Evolutionary conservation across 495 filamentous ascomycete genomes (phyloP).

Genomic region (Copromyces sp.): DNA sequence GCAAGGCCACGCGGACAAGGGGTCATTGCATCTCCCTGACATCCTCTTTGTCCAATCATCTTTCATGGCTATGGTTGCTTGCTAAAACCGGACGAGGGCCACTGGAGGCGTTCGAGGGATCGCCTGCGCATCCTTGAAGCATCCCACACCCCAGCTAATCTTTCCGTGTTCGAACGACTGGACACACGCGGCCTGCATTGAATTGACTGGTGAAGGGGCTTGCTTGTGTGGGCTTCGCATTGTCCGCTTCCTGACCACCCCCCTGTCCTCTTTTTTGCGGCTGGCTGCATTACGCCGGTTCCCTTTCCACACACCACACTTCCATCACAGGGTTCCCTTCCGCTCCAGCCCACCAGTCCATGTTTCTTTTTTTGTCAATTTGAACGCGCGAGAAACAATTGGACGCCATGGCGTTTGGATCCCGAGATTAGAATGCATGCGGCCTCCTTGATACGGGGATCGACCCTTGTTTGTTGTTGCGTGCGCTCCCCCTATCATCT

Average conservation of each 20-base stretch:
- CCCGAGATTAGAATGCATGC: not conserved
- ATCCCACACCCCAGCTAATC: not conserved
- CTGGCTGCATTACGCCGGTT: not conserved
- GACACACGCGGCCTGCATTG: not conserved
- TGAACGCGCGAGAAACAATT: not conserved
- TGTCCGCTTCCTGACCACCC: not conserved
- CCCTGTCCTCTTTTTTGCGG: not conserved
- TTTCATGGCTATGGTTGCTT: not conserved
- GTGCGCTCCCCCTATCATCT: not conserved
- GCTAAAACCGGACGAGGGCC: not conserved
- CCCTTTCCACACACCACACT: not conserved
- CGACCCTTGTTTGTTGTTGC: not conserved
- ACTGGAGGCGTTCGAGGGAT: not conserved
- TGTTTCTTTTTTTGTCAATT: not conserved
- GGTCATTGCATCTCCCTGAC: not conserved
- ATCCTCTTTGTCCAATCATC: not conserved
- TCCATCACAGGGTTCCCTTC: not conserved
- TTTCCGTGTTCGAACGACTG: not conserved
- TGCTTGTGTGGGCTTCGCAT: not conserved
- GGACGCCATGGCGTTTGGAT: not conserved
- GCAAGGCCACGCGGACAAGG: not conserved
- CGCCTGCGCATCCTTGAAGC: not conserved
- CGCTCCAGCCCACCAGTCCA: not conserved
- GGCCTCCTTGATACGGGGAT: not conserved
- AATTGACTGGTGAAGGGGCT: not conserved